These are phyloP conservation scores for Pichiaceae sp. DNA, from an alignment of 1,139 yeast genomes.

Conservation along the genomic window DNA sequence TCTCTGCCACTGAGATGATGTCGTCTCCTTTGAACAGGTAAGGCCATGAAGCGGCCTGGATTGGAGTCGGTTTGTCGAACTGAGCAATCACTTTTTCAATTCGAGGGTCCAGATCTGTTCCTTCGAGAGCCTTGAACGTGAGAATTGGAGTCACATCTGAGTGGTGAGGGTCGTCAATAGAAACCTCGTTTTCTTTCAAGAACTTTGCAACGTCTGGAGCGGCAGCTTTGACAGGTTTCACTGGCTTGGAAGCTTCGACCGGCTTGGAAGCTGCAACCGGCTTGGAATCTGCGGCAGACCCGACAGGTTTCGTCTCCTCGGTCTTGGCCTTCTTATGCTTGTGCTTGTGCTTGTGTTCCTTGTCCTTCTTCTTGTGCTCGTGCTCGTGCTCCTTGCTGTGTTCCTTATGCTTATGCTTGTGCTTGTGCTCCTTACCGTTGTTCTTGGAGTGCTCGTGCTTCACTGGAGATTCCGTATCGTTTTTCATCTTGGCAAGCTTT, in stretches of 20 bases:
- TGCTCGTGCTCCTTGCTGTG: slow-evolving; percentile 31
- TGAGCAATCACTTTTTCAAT: slow-evolving; percentile 51
- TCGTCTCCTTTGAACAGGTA: slow-evolving; percentile 71
- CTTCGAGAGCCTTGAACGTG: slow-evolving; percentile 49
- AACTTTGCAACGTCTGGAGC: slow-evolving; percentile 52
- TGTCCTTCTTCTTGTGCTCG: slow-evolving; percentile 34
- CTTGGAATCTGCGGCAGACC: slow-evolving; percentile 27
- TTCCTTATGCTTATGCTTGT: slow-evolving; percentile 37
- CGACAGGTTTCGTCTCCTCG: slow-evolving; percentile 4
- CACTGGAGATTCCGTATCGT: too few relatives aligned
- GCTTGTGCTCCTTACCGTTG: slow-evolving; percentile 33
- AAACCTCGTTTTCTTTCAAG: slow-evolving; percentile 63
- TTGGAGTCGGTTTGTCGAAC: slow-evolving; percentile 90
- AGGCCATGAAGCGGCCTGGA: slow-evolving; percentile 98
- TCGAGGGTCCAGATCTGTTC: slow-evolving; percentile 37
- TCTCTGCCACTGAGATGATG: slow-evolving; percentile 96
- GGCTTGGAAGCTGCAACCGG: slow-evolving; percentile 31
- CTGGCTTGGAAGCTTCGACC: slow-evolving; percentile 27
- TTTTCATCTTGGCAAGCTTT: slow-evolving; percentile 30
- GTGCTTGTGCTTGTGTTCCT: slow-evolving; percentile 30
- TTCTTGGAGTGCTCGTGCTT: too few relatives aligned
- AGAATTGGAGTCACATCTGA: slow-evolving; percentile 58
- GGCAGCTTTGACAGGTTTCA: slow-evolving; percentile 31
- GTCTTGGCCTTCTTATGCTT: slow-evolving; percentile 23
- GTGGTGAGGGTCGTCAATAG: slow-evolving; percentile 61